Conservation (phyloP, 352 stramenopile genomes). For the Phytophthora multivora region DNA sequence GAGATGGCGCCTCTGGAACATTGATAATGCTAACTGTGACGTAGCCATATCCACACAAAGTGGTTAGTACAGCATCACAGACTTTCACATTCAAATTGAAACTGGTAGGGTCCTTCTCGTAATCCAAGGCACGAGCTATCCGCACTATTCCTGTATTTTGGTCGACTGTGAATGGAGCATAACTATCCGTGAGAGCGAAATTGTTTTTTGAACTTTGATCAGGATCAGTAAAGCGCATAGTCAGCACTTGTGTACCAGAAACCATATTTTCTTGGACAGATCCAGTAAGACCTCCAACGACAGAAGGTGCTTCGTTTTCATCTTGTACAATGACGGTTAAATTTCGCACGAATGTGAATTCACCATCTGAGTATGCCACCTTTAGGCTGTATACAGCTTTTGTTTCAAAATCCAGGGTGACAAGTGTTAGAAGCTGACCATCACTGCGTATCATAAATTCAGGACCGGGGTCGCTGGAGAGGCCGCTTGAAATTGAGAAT, state of each 20-base stretch:
- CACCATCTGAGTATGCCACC: slow-evolving; percentile 30
- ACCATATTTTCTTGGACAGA: slow-evolving; percentile 46
- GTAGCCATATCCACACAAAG: slow-evolving; percentile 44
- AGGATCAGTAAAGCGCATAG: slow-evolving; percentile 38
- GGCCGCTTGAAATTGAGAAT: slow-evolving; percentile 35
- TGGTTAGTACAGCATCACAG: slow-evolving; percentile 37
- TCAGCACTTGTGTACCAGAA: slow-evolving; percentile 34
- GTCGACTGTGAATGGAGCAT: slow-evolving; percentile 28
- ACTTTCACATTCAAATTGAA: slow-evolving; percentile 50
- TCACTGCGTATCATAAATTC: slow-evolving; percentile 49
- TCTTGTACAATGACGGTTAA: slow-evolving; percentile 47
- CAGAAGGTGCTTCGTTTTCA: slow-evolving; percentile 52
- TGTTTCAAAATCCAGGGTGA: slow-evolving; percentile 45
- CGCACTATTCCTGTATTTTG: slow-evolving; percentile 25
- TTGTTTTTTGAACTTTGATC: slow-evolving; percentile 36
- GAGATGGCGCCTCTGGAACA: slow-evolving; percentile 40
- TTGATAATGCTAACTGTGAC: slow-evolving; percentile 41
- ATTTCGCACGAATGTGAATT: slow-evolving; percentile 32
- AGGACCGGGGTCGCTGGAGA: slow-evolving; percentile 9
- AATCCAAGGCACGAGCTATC: slow-evolving; percentile 51
- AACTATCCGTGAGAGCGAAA: slow-evolving; percentile 28
- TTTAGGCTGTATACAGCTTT: slow-evolving; percentile 14
- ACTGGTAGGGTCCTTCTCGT: slow-evolving; percentile 39
- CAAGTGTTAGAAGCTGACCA: slow-evolving; percentile 47
- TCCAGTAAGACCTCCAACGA: slow-evolving; percentile 27